Percentiles rank a stretch among this genome's conserved stretches.
Evolutionary conservation across 169 alveolate genomes (phyloP).

Genomic region (Besnoitia besnoiti): DNA sequence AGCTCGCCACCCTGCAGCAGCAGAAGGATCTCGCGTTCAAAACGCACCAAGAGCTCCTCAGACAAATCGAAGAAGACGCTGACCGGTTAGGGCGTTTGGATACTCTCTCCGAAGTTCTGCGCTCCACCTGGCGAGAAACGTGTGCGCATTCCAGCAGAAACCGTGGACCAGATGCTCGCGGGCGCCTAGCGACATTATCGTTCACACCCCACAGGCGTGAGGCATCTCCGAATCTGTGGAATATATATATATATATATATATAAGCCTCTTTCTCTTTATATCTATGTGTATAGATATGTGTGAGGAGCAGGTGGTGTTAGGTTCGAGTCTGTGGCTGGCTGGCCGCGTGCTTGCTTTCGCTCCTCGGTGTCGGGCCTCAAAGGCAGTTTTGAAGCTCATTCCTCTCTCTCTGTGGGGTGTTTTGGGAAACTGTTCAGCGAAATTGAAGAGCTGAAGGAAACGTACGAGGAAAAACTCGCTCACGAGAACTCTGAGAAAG

Average conservation of each 20-base stretch:
- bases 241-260: too few relatives aligned
- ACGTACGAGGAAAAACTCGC: conserved; percentile 78
- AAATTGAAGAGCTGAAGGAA: conserved; percentile 82
- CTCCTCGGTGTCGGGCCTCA: too few relatives aligned
- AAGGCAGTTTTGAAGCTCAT: neutral
- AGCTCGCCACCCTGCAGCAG: conserved; percentile 4
- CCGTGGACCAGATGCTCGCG: neutral
- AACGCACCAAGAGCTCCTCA: conserved; percentile 66
- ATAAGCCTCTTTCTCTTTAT: too few relatives aligned
- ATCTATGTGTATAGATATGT: too few relatives aligned
- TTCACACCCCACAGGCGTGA: too few relatives aligned
- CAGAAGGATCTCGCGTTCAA: conserved; percentile 50
- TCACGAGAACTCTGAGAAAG: conserved; percentile 71
- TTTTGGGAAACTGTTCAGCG: conserved; percentile 28
- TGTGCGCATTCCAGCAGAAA: neutral
- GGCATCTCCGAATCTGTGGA: too few relatives aligned
- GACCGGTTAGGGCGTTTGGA: conserved; percentile 65
- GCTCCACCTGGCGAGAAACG: neutral
- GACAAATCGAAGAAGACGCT: conserved; percentile 82
- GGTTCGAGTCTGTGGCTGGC: too few relatives aligned
- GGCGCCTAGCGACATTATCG: neutral
- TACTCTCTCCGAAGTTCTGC: neutral
- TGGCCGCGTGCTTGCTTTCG: too few relatives aligned
- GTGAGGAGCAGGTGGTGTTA: too few relatives aligned
- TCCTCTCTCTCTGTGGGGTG: neutral